Evolutionary conservation across 805 yeast genomes (phyloP), one percentile per base, ranked within the genome.

Genomic region (Yarrowia porcina): DNA sequence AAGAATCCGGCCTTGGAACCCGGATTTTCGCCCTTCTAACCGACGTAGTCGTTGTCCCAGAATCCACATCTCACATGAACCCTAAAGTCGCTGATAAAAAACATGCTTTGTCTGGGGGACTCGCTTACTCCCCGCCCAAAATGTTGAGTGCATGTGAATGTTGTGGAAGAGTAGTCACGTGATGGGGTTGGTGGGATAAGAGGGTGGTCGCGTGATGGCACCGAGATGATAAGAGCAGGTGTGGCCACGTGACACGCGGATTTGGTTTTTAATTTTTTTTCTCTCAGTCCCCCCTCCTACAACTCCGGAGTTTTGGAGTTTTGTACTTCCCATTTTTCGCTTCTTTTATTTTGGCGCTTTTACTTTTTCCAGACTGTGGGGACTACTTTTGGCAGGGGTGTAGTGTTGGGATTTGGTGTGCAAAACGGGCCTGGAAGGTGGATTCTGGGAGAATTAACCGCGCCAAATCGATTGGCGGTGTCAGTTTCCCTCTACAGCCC

Each of bases 71-170:
- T n/a, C 39, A 36, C 17, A 18, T 18, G 20, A 33, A 33, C 38
- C 30, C 23, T 13, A 21, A 20, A 3, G 8, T 9, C 30, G 30
- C 30, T 9, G 45, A 41, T 41, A 41, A 39, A 23, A 41, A 41
- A 23, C 10, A 27, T 1, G n/a, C 49, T 44, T 27, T 44, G 49
- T 44, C 21, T 13, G 4, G 15, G 18, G 15, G 15, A 5, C 56
- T 49, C 56, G 56, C 56, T 49, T 32, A 49, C 56, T 32, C 56
- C 56, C 39, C 56, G 56, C 56, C 54, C 39, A 52, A 52, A 52
- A 35, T 52, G 59, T 36, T 35, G 44, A 36, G 59, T 52, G 59
- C 59, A 52, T 52, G 59, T 52, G 59, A 52, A 52, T 52, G 59
- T 52, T 32, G 56, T 13, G 12, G 20, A 13, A 4, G 25, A 17